phyloP scores from a whole-genome alignment of 768 basidiomycete species.

The Tylopilus sp. region DNA sequence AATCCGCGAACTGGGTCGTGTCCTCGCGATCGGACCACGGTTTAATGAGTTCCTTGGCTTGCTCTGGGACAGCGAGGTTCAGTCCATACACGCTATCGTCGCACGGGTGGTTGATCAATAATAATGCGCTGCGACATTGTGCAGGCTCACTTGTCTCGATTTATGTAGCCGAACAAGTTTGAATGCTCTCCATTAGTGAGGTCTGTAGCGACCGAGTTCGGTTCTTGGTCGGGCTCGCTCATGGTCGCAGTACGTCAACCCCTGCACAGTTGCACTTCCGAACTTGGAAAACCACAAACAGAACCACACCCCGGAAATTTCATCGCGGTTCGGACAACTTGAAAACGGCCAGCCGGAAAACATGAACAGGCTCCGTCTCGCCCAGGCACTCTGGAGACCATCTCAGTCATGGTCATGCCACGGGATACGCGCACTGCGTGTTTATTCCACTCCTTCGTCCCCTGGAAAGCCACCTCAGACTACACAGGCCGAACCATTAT shows the following conservation, averaged over 20 bases:
- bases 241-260: constrained; percentile 3
- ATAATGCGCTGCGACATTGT: background rate
- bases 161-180: constrained; percentile 58
- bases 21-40: constrained; percentile 79
- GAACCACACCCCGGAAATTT: constrained; percentile 16
- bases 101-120: background rate
- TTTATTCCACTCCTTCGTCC: constrained; percentile 17
- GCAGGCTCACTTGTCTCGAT: constrained; percentile 57
- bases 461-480: constrained; percentile 4
- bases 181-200: constrained; percentile 46
- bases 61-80: constrained; percentile 77
- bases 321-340: background rate
- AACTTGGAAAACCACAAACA: constrained; percentile 21
- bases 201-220: constrained; percentile 44
- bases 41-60: constrained; percentile 74
- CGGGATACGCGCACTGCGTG: constrained; percentile 2
- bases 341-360: background rate
- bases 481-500: background rate
- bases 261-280: constrained; percentile 10
- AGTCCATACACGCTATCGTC: constrained; percentile 68
- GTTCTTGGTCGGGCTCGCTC: constrained; percentile 18
- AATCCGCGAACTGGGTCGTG: constrained; percentile 62
- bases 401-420: constrained; percentile 3
- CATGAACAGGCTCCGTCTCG: constrained; percentile 27
- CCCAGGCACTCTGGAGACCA: constrained; percentile 10